Base-by-base conservation (phyloP, 1,284 basidiomycete genomes). In the Ceratobasidium sp. region DNA sequence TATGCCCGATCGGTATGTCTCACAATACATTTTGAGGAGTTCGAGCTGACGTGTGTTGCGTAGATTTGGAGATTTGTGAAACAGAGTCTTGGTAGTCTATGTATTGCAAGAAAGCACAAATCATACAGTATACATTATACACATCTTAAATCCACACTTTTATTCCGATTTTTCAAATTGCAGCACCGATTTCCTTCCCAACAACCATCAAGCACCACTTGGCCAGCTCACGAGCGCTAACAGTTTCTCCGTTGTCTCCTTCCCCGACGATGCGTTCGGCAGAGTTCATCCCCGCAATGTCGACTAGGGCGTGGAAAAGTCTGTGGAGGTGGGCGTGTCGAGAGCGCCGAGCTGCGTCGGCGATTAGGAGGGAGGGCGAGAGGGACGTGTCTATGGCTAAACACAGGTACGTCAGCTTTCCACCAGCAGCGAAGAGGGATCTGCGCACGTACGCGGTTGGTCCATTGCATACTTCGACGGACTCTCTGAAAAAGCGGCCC, bases 301-400 rank as follows among this genome's bases (percentile, higher is more conserved):
- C 90, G 76, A 91, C 91, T 6, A 98, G 80, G 1, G 91, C 82
- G 0, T 88, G 84, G 78, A 96, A 96, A 75, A 96, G 89, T 77
- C 91, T 88, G 85, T 96, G 95, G 11, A 98, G 82, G 78, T 95
- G 94, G 0, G 91, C 93, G 26, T 88, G 85, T 0, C 87, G 80
- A 0, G 94, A 95, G 0, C 90, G 87, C 75, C 88, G 88, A 14
- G 91, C 86, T 0, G 89, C 86, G 74, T 92, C 89, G 0, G 88
- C 83, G 41, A 94, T 85, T 8, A 92, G 82, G 21, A 82, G 80
- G 28, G 85, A 83, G 0, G 86, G 86, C 18, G 83, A 78, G 14
- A 84, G 78, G 0, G 81, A 81, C n/a, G 82, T 72, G 78, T 88
- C 85, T 71, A 87, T 79, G 57, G 79, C 86, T 85, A 74, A 41